Conservation (phyloP, 164 flowering plant species). For the Chimonanthus salicifolius region DNA sequence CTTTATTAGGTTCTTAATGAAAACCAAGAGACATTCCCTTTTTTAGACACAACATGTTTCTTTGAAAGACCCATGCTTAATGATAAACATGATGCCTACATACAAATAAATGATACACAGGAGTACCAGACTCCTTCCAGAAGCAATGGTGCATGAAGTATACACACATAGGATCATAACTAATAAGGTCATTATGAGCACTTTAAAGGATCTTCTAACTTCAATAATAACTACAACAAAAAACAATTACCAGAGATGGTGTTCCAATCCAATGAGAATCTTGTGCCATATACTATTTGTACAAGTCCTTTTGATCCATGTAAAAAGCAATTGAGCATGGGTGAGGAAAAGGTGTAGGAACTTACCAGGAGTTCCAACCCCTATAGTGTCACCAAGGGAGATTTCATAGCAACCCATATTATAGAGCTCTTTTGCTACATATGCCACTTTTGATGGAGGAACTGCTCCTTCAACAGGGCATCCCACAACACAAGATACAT, state of each 20-base stretch:
- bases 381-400: conserved; percentile 95
- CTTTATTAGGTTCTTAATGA: no score
- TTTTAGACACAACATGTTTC: no score
- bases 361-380: conserved; percentile 97
- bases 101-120: background rate
- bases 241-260: background rate
- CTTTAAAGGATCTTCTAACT: background rate
- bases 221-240: no score
- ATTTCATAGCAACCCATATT: conserved; percentile 98
- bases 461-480: conserved; percentile 92
- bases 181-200: background rate
- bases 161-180: background rate
- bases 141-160: background rate
- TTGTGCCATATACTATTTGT: background rate
- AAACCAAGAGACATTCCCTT: no score
- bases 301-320: background rate
- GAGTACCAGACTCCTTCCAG: background rate
- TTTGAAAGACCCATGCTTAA: no score
- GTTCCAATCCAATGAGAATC: background rate
- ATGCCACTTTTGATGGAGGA: conserved; percentile 80
- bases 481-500: conserved; percentile 92
- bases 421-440: conserved; percentile 82
- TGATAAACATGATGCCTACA: no score
- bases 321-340: background rate
- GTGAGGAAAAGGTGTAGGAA: conserved; percentile 1